Percentiles rank a stretch among this genome's conserved stretches.
phyloP scores from a whole-genome alignment of 805 yeast genomes.

The Yarrowia porcina region DNA sequence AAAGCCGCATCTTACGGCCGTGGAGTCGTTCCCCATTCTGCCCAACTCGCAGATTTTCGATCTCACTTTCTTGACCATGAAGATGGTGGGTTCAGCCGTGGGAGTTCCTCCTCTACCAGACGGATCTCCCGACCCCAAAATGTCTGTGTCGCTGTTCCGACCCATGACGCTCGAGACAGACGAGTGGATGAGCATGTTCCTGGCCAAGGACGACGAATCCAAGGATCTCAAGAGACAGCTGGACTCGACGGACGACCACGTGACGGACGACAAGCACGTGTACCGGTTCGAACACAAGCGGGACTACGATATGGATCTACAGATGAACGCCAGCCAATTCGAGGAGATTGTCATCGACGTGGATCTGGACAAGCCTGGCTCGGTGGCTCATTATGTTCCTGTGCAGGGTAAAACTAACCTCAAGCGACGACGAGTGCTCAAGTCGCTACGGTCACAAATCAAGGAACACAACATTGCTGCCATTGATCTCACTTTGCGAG shows the following conservation, averaged over 20 bases:
- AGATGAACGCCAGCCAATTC: constrained; percentile 44
- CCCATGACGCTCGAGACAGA: constrained; percentile 67
- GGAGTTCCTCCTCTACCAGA: constrained; percentile 33
- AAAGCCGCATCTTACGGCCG: constrained; percentile 69
- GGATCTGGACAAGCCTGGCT: constrained; percentile 37
- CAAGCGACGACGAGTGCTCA: constrained; percentile 76
- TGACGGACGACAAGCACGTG: constrained; percentile 47
- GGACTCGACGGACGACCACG: constrained; percentile 45
- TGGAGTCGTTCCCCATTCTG: constrained; percentile 69
- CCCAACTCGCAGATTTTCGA: constrained; percentile 94
- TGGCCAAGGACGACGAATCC: constrained; percentile 45
- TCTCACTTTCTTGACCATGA: constrained; percentile 48
- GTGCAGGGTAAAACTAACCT: constrained; percentile 72
- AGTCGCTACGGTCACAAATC: constrained; percentile 48
- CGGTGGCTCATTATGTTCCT: constrained; percentile 71
- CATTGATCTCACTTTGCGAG: constrained; percentile 61
- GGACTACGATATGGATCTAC: constrained; percentile 73
- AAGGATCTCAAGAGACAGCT: constrained; percentile 43
- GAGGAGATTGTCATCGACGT: constrained; percentile 71
- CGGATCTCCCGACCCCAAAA: constrained; percentile 32
- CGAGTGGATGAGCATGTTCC: constrained; percentile 74
- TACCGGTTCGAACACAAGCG: constrained; percentile 62
- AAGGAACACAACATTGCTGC: constrained; percentile 58
- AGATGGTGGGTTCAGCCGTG: constrained; percentile 48
- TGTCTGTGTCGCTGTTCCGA: constrained; percentile 56